Percentiles rank a stretch among this genome's conserved stretches.
phyloP scores from a whole-genome alignment of 345 rosid species.

The Viola odorata region DNA sequence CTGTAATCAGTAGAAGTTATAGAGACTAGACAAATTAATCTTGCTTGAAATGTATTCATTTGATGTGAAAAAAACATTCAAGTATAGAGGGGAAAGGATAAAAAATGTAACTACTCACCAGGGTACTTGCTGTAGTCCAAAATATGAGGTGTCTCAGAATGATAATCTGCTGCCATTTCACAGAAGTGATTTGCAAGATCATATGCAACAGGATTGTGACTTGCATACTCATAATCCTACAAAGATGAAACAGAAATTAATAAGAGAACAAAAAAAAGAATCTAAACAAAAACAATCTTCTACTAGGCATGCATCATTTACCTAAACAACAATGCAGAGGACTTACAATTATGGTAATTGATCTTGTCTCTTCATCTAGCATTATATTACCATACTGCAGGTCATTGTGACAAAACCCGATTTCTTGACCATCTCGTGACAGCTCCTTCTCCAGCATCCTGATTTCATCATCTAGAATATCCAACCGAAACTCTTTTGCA shows the following conservation, averaged over 20 bases:
- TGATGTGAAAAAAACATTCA: background rate
- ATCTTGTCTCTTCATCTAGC: constrained; percentile 76
- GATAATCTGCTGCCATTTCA: constrained; percentile 91
- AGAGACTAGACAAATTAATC: constrained; percentile 5
- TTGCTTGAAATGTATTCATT: background rate
- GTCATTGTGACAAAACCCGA: constrained; percentile 90
- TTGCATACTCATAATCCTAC: constrained; percentile 92
- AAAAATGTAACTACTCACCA: constrained; percentile 34
- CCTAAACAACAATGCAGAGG: background rate
- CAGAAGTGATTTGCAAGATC: constrained; percentile 97
- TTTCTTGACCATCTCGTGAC: constrained; percentile 36
- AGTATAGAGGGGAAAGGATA: background rate
- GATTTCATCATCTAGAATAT: constrained; percentile 51
- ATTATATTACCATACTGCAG: constrained; percentile 90
- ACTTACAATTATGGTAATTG: constrained; percentile 69
- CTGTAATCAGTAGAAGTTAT: constrained; percentile 34
- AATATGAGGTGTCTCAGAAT: constrained; percentile 79
- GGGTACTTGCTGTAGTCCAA: constrained; percentile 67
- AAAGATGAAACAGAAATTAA: constrained; percentile 1
- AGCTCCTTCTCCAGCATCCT: constrained; percentile 43
- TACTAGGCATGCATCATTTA: background rate
- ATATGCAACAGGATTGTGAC: constrained; percentile 82
- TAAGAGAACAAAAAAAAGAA: background rate
- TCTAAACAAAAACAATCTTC: background rate
- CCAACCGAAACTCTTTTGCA: constrained; percentile 46